Base-by-base conservation (phyloP, 345 rosid species). In the Pugionium dolabratum region DNA sequence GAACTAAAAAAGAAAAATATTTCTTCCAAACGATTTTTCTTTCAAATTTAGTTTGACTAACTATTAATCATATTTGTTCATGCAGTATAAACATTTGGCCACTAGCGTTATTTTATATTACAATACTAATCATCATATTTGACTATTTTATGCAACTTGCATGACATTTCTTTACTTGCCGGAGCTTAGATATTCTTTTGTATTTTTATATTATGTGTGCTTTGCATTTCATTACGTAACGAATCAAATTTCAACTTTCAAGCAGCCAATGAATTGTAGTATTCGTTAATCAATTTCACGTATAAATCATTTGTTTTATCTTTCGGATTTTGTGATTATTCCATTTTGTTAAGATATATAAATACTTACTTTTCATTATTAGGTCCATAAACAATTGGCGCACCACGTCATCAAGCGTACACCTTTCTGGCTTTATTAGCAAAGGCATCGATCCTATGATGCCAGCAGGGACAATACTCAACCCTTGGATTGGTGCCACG, bases 361-460 rank as follows among this genome's bases (percentile, higher is more conserved):
- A 43, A 35, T 35, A 48, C 45, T 18, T 76, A 55, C 77, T 70
- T 7, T 27, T 72, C 76, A 84, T 76, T 28, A 54, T 52, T n/a
- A 52, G 4, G 34, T 29, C 34, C 18, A 9, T n/a, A 50, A 87
- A 80, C 6, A 66, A 66, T 31, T 42, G 71, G 5, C 76, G 32
- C 87, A 79, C 96, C 93, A 85, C 1, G 89, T 85, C 90, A 81
- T 85, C 79, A 86, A 66, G n/a, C 87, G 84, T 30, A 80, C 32
- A 10, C 93, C 93, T 62, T 77, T 71, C 54, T 54, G 18, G 18
- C 18, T 18, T 18, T 18, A 18, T 43, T 0, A 85, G 85, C 75
- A 71, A 67, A 4, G 93, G 89, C 73, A 82, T 27, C 1, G 75
- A 77, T 30, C 86, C 88, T 33, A 86, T 60, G 39, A 89, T 83